phyloP scores from a whole-genome alignment of 345 rosid species.

The Hypericum perforatum region DNA sequence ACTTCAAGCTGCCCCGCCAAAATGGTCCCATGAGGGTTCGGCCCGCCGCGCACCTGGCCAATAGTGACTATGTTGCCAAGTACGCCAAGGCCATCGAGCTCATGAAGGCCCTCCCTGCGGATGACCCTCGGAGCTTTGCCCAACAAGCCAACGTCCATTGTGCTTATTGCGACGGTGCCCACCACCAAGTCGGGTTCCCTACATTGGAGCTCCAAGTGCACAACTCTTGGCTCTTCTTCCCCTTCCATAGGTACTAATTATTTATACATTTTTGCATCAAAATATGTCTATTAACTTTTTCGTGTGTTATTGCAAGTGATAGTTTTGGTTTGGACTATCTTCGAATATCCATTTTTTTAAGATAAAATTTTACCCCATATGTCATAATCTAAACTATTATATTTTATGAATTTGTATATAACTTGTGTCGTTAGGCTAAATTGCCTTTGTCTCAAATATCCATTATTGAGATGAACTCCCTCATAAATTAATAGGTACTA shows the following conservation, averaged over 20 bases:
- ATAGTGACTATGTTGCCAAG: constrained; percentile 8
- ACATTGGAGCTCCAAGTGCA: neutral
- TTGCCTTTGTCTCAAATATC: too few species aligned
- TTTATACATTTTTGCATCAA: neutral
- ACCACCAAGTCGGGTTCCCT: constrained; percentile 1
- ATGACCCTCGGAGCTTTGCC: constrained; percentile 15
- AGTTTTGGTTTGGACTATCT: too few species aligned
- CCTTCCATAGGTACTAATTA: neutral
- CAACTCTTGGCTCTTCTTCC: constrained; percentile 2
- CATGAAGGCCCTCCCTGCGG: constrained; percentile 14
- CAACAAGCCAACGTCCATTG: constrained; percentile 2
- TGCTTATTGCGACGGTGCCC: constrained; percentile 6
- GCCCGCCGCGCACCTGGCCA: constrained; percentile 7
- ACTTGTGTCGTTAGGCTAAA: too few species aligned
- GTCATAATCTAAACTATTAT: too few species aligned
- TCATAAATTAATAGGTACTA: too few species aligned
- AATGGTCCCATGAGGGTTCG: neutral
- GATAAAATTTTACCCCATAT: too few species aligned
- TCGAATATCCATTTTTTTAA: too few species aligned
- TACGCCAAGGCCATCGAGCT: constrained; percentile 12
- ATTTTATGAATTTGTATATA: too few species aligned
- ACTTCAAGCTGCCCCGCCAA: neutral
- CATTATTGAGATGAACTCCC: too few species aligned
- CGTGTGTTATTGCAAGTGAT: too few species aligned
- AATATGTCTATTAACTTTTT: too few species aligned